Evolutionary conservation across 768 basidiomycete species (phyloP), one percentile per base, ranked within the genome.

Genomic region (Cyclocybe cylindracea): DNA sequence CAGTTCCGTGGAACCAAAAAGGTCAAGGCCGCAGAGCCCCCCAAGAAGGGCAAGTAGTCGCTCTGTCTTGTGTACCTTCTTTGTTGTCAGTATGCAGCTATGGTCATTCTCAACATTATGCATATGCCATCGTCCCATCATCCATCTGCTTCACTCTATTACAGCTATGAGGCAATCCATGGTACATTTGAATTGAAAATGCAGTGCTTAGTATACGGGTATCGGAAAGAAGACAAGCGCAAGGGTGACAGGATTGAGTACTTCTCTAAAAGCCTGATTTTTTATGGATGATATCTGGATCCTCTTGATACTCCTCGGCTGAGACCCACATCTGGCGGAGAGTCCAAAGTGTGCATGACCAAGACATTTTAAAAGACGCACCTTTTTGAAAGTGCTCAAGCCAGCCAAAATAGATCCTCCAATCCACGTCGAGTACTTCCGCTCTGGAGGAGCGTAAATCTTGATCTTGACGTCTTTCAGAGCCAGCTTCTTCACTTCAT

Each of bases 391-490:
- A 34, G 97, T 97, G 59, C 85, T 94, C 55, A 99, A 69, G 36
- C 95, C 95, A 44, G 96, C 96, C 46, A 99, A 73, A 66, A 99
- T 99, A 50, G 92, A 95, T 5, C 97, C 97, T 47, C 97, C 96
- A 62, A 94, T 94, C 92, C 92, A 95, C 41, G 92, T 94, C 33
- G 91, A 93, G 71, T 96, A 96, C 70, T 98, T 99, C 60, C 97
- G 86, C 72, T 99, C 97, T n/a, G 97, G 97, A 14, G 97, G 97
- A 24, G 97, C 97, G 61, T 92, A 96, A 62, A 99, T 99, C 77
- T 96, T 97, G 71, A 99, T 94, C 78, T 98, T 99, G 63, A 96
- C 84, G 60, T 98, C 96, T 67, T 94, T 94, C 58, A 98, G 70
- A 24, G 95, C 93, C 42, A 97, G 75, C 74, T 92, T 95, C 79